Conservation (phyloP, 1,284 basidiomycete genomes). For the Pyrrhoderma noxium region DNA sequence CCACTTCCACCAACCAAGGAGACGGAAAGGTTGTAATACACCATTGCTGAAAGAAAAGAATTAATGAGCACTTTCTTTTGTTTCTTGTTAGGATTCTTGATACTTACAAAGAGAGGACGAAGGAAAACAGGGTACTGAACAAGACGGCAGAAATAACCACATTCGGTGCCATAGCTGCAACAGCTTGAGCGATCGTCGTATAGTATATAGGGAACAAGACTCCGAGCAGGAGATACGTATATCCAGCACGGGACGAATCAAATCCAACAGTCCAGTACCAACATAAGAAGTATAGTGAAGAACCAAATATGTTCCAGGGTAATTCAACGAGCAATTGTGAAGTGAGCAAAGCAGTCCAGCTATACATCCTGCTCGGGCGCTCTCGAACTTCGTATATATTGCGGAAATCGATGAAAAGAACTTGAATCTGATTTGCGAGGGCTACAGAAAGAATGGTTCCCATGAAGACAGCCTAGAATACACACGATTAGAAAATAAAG, state of each 20-base stretch:
- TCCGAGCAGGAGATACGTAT: conserved; percentile 13
- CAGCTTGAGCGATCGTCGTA: conserved; percentile 19
- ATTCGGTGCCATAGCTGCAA: conserved; percentile 19
- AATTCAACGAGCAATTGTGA: conserved; percentile 14
- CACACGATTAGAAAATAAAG: too few relatives aligned
- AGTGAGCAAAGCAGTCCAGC: conserved; percentile 15
- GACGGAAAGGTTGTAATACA: conserved; percentile 11
- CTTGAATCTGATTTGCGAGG: conserved; percentile 41
- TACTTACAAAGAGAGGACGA: conserved; percentile 15
- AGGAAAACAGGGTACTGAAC: conserved; percentile 17
- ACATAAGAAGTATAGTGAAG: conserved; percentile 19
- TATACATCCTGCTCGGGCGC: conserved; percentile 19
- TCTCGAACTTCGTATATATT: conserved; percentile 18
- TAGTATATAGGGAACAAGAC: conserved; percentile 15
- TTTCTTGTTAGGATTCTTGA: too few relatives aligned
- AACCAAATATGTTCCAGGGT: conserved; percentile 18
- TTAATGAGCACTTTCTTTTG: too few relatives aligned
- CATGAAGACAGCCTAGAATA: conserved; percentile 35
- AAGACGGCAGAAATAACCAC: conserved; percentile 12
- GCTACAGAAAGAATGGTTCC: conserved; percentile 37
- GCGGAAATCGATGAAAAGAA: conserved; percentile 33
- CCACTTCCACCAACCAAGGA: conserved; percentile 18
- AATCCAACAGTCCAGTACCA: conserved; percentile 21
- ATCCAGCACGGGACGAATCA: conserved; percentile 12
- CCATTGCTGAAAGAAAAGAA: neutral